phyloP scores from a whole-genome alignment of 495 filamentous ascomycete species.

The Delitschia confertaspora region DNA sequence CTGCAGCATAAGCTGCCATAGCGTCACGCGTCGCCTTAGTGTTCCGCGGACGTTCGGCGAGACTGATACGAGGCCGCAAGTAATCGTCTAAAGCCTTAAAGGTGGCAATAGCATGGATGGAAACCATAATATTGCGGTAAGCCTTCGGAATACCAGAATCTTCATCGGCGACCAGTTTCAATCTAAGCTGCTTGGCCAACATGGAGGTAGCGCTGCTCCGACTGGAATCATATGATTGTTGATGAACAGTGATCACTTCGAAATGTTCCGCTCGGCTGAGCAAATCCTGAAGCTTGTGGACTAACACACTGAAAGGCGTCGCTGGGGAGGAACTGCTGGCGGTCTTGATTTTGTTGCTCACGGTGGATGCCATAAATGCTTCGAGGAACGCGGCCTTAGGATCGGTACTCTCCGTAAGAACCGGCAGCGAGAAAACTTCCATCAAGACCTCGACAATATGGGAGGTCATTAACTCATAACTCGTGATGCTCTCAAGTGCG shows the following conservation, averaged over 20 bases:
- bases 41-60: conserved; percentile 69
- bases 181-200: conserved; percentile 89
- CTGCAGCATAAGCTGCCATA: conserved; percentile 72
- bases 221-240: conserved; percentile 85
- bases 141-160: conserved; percentile 75
- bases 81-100: conserved; percentile 98
- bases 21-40: conserved; percentile 61
- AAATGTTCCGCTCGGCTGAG: conserved; percentile 96
- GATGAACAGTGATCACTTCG: conserved; percentile 90
- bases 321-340: conserved; percentile 54
- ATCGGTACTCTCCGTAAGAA: conserved; percentile 38
- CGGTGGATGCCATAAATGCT: conserved; percentile 80
- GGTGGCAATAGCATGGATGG: conserved; percentile 95
- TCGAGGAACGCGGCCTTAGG: conserved; percentile 80
- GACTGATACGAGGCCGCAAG: conserved; percentile 75
- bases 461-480: conserved; percentile 84
- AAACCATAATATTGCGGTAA: conserved; percentile 92
- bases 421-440: conserved; percentile 63
- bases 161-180: conserved; percentile 84
- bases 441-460: conserved; percentile 78
- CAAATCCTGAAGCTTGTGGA: conserved; percentile 91
- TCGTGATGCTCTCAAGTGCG: conserved; percentile 88
- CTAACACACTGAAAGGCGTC: conserved; percentile 82
- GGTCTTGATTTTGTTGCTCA: conserved; percentile 45
- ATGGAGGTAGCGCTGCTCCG: conserved; percentile 88